These are phyloP conservation scores for Alternaria novae-zelandiae DNA, from an alignment of 2,329 filamentous ascomycete species.

Conservation along the genomic window DNA sequence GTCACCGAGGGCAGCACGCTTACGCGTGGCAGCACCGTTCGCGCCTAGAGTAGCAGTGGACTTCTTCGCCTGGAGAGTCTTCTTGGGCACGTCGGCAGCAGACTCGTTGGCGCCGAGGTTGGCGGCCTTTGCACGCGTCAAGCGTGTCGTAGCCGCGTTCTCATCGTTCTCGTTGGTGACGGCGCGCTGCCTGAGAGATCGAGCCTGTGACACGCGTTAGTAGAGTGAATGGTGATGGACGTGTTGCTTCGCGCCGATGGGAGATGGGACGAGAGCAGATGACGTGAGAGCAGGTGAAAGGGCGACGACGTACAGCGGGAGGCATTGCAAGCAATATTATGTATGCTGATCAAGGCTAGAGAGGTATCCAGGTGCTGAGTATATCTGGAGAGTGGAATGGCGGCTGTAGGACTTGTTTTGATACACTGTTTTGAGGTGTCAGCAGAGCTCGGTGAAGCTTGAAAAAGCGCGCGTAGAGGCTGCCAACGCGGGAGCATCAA, in stretches of 20 bases:
- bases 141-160: slow-evolving; percentile 77
- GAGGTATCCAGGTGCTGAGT: slow-evolving; percentile 28
- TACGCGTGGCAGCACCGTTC: slow-evolving; percentile 61
- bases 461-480: slow-evolving; percentile 24
- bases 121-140: slow-evolving; percentile 92
- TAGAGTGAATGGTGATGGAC: slow-evolving; percentile 15
- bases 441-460: slow-evolving; percentile 29
- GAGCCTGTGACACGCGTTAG: slow-evolving; percentile 64
- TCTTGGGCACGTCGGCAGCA: slow-evolving; percentile 64
- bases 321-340: slow-evolving; percentile 59
- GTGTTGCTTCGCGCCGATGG: slow-evolving; percentile 13
- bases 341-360: slow-evolving; percentile 45
- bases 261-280: slow-evolving; percentile 12
- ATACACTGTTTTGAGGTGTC: slow-evolving; percentile 42
- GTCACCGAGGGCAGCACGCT: slow-evolving; percentile 87
- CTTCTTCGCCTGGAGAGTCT: slow-evolving; percentile 54
- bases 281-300: slow-evolving; percentile 8
- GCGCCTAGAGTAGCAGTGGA: slow-evolving; percentile 44
- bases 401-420: slow-evolving; percentile 45
- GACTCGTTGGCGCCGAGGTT: slow-evolving; percentile 62
- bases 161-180: slow-evolving; percentile 95
- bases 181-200: slow-evolving; percentile 74
- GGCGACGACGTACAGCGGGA: slow-evolving; percentile 57
- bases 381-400: slow-evolving; percentile 34
- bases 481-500: slow-evolving; percentile 32